Base-by-base conservation (phyloP, 768 basidiomycete genomes). In the Hirschioporus abietinus region DNA sequence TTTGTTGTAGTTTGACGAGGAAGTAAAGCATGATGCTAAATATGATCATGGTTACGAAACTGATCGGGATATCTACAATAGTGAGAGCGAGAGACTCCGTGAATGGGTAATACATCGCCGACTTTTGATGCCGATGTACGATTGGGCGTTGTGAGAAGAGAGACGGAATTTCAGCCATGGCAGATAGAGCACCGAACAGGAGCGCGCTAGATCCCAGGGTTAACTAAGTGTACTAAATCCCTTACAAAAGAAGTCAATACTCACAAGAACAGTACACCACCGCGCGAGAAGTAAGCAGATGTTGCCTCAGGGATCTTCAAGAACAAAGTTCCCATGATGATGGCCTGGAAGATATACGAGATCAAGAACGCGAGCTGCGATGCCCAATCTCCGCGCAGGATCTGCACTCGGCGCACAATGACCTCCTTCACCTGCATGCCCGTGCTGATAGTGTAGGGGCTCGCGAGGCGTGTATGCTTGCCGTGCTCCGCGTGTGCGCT, bases 271-370 rank as follows among this genome's bases (percentile, higher is more conserved):
- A 79, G 71, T 26, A 76, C 72, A 68, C 79, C 81, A 27, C 81
- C 81, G 36, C 80, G 75, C 9, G 75, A 70, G 72, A 81, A 81
- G 24, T 84, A 88, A 12, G 84, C 86, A 17, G 79, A 74, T 0
- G 91, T 90, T 9, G 78, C 77, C 18, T 84, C 78, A 0, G 84
- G 79, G 35, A 87, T 76, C 9, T 82, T 78, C 66, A 86, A 79
- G 80, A 90, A 93, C 30, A 90, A 83, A 0, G 85, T 86, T 27
- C 90, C 90, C 63, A 88, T 81, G 64, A 84, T 81, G 62, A 82
- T 71, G 52, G 81, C 81, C 68, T 85, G 83, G 69, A 87, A 77
- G 34, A 86, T 70, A 72, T 86, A 88, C 10, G 82, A 78, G 1
- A 66, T 57, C 34, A 71, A 70, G 18, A 74, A 68, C 69, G 70